Conservation (phyloP, 306 rosid species). For the Alnus rubra region DNA sequence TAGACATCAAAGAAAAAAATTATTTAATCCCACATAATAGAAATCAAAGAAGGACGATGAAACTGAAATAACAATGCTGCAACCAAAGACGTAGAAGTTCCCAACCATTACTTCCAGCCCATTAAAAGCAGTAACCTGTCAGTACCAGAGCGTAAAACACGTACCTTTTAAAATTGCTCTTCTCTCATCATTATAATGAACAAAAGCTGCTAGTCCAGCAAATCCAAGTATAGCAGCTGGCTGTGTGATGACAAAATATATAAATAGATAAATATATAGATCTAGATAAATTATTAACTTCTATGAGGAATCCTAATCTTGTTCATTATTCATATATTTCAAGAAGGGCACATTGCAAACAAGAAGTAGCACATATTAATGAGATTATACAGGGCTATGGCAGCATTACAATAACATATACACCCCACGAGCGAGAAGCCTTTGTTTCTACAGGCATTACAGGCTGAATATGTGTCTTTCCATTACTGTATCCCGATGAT, state of each 20-base stretch:
- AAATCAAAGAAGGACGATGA: background rate
- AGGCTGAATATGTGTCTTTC: conserved; percentile 34
- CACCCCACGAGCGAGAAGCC: conserved; percentile 51
- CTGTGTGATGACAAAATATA: conserved; percentile 42
- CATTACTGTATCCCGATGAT: conserved; percentile 43
- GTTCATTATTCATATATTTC: background rate
- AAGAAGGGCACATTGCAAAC: background rate
- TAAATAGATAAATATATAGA: conserved; percentile 8
- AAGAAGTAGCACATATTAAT: background rate
- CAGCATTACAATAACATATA: conserved; percentile 59
- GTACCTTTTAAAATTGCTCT: conserved; percentile 79
- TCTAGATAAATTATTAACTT: conserved; percentile 5
- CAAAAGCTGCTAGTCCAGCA: conserved; percentile 64
- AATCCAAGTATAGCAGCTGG: conserved; percentile 65
- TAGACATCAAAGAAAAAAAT: background rate
- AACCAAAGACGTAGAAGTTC: background rate
- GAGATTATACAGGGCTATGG: conserved; percentile 6
- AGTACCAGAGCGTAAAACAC: background rate
- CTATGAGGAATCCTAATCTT: background rate
- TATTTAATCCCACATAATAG: background rate
- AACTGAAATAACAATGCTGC: background rate
- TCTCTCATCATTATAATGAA: conserved; percentile 80
- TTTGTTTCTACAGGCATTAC: conserved; percentile 34
- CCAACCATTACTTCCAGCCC: conserved; percentile 11
- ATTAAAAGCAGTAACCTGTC: background rate